A percentile compares a stretch with the other conserved stretches of the same genome.
Evolutionary conservation across 768 basidiomycete genomes (phyloP).

Genomic region (Trametes cubensis): DNA sequence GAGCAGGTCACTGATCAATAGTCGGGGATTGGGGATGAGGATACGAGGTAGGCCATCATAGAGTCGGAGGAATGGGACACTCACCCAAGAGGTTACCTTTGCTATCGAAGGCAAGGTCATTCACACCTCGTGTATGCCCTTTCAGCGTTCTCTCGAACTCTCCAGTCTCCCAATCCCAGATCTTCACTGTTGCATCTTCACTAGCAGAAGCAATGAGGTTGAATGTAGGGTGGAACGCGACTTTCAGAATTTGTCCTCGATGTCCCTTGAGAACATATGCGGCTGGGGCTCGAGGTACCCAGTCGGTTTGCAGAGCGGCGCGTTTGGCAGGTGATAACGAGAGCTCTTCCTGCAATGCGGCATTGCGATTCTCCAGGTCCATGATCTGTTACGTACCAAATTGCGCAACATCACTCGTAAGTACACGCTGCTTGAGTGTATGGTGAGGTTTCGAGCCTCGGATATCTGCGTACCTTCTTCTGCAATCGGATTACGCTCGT

Average conservation of each 20-base stretch:
- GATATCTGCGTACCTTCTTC: slow-evolving; percentile 68
- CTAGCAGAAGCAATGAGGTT: slow-evolving; percentile 53
- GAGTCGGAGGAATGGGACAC: slow-evolving; percentile 67
- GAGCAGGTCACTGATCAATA: slow-evolving; percentile 70
- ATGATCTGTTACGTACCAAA: slow-evolving; percentile 65
- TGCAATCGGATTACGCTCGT: slow-evolving; percentile 93
- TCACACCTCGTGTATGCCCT: slow-evolving; percentile 60
- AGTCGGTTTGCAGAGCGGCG: slow-evolving; percentile 72
- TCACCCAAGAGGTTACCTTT: slow-evolving; percentile 55
- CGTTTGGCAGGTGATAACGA: slow-evolving; percentile 52
- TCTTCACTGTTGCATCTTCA: slow-evolving; percentile 58
- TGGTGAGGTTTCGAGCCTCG: neutral
- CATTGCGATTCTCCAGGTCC: slow-evolving; percentile 87
- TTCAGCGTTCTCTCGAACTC: slow-evolving; percentile 62
- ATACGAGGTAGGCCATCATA: neutral
- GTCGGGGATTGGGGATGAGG: slow-evolving; percentile 37
- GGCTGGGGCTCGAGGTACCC: slow-evolving; percentile 87
- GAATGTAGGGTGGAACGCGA: slow-evolving; percentile 62
- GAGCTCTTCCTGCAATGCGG: slow-evolving; percentile 75
- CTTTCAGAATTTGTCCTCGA: slow-evolving; percentile 35
- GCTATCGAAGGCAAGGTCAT: slow-evolving; percentile 58
- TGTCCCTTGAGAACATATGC: slow-evolving; percentile 68
- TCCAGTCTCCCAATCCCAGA: slow-evolving; percentile 67
- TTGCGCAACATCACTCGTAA: neutral
- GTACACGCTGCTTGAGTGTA: neutral